These are phyloP conservation scores for Tulasnella sp. DNA, from an alignment of 768 basidiomycete species.

Conservation along the genomic window DNA sequence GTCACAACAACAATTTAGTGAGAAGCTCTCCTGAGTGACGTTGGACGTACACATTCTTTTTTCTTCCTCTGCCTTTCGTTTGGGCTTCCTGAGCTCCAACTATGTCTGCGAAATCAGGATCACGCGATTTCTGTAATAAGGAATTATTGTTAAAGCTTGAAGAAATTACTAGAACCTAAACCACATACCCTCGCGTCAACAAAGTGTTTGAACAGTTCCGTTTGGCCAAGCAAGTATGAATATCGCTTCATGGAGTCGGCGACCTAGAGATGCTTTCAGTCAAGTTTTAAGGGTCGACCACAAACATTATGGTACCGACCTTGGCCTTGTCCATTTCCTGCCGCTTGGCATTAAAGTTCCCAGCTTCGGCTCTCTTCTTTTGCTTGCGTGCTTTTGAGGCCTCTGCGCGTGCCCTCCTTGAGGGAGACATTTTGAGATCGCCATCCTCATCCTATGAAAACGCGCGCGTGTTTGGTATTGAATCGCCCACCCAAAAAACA, in stretches of 20 bases:
- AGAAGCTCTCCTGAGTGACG: no score
- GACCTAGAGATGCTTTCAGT: no score
- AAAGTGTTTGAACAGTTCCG: constrained; percentile 95
- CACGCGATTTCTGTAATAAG: constrained; percentile 51
- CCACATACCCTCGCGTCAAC: constrained; percentile 78
- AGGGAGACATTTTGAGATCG: constrained; percentile 16
- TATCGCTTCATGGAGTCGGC: constrained; percentile 93
- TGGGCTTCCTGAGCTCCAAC: constrained; percentile 48
- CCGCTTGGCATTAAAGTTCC: constrained; percentile 52
- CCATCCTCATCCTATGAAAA: constrained; percentile 6
- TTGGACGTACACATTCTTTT: constrained; percentile 65
- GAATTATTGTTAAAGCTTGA: constrained; percentile 7
- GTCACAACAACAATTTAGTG: constrained; percentile 25
- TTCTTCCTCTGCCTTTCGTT: constrained; percentile 63
- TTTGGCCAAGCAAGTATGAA: constrained; percentile 94
- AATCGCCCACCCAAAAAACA: no score
- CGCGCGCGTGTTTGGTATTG: background rate
- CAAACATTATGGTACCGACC: constrained; percentile 28
- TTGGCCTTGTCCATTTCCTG: constrained; percentile 84
- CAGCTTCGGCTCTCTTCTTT: constrained; percentile 52
- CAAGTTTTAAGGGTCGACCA: background rate
- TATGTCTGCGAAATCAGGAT: constrained; percentile 85
- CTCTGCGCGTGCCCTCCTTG: constrained; percentile 25
- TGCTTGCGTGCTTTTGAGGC: constrained; percentile 32
- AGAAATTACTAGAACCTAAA: background rate